phyloP scores from a whole-genome alignment of 495 filamentous ascomycete genomes.

The Penicillium desertorum region DNA sequence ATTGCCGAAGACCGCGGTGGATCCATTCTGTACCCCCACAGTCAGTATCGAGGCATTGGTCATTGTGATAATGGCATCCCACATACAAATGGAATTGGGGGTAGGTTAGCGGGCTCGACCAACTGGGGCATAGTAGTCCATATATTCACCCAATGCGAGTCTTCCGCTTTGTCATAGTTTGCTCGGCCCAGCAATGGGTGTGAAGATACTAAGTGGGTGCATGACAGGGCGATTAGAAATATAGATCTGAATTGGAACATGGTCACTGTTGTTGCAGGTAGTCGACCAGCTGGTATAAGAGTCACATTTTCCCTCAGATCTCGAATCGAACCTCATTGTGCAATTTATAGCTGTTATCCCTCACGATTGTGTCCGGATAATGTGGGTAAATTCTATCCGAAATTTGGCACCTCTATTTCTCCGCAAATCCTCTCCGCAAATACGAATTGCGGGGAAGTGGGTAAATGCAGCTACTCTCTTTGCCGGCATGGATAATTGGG shows the following conservation, averaged over 20 bases:
- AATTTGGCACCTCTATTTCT: not conserved
- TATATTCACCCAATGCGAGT: conserved; percentile 60
- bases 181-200: not conserved
- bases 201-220: not conserved
- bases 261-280: not conserved
- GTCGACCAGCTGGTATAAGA: not conserved
- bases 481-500: not conserved
- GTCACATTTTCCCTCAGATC: not conserved
- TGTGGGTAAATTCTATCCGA: not conserved
- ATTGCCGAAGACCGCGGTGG: conserved; percentile 43
- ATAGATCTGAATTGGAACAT: not conserved
- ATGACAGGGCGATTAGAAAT: not conserved
- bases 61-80: not conserved
- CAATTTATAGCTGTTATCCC: not conserved
- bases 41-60: not conserved
- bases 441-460: conserved; percentile 4
- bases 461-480: not conserved
- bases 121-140: conserved; percentile 69
- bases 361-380: not conserved
- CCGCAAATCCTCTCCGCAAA: not conserved
- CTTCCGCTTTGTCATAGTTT: not conserved
- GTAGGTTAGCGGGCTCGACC: conserved; percentile 61
- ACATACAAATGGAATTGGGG: conserved; percentile 58
- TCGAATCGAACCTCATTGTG: not conserved
- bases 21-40: conserved; percentile 2